Conservation (phyloP, 2,329 filamentous ascomycete genomes). For the Trichoderma koningiopsis region DNA sequence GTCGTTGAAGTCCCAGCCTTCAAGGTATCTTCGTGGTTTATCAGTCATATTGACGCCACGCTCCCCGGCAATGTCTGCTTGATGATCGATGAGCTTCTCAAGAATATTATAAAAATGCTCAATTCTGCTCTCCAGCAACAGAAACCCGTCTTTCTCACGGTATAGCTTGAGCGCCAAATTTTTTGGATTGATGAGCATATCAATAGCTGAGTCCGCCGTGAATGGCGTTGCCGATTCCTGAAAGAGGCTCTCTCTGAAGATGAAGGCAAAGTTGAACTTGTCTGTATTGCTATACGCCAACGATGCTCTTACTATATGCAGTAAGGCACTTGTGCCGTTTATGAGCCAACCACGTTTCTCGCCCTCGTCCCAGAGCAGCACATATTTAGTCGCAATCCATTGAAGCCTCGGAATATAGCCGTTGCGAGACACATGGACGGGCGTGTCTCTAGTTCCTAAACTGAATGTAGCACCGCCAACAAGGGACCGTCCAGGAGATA, state of each 20-base stretch:
- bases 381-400: conserved; percentile 29
- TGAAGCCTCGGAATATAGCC: conserved; percentile 2
- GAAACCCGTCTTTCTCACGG: not conserved
- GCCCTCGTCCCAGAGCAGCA: conserved; percentile 34
- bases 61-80: conserved; percentile 25
- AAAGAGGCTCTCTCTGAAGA: not conserved
- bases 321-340: conserved; percentile 34
- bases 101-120: conserved; percentile 27
- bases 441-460: not conserved
- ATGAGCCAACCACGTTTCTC: conserved; percentile 36
- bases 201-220: not conserved
- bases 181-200: not conserved
- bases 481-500: not conserved
- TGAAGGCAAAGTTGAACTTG: not conserved
- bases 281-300: conserved; percentile 13
- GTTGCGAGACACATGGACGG: not conserved
- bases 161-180: not conserved
- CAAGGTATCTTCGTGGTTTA: conserved; percentile 30
- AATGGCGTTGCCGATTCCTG: not conserved
- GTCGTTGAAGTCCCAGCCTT: conserved; percentile 38
- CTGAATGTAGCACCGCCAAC: not conserved
- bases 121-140: conserved; percentile 28
- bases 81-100: conserved; percentile 35
- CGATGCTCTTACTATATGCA: conserved; percentile 26
- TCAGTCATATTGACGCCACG: conserved; percentile 7